Conservation (phyloP, 106 monocot genomes). For the Dendrobium catenatum region DNA sequence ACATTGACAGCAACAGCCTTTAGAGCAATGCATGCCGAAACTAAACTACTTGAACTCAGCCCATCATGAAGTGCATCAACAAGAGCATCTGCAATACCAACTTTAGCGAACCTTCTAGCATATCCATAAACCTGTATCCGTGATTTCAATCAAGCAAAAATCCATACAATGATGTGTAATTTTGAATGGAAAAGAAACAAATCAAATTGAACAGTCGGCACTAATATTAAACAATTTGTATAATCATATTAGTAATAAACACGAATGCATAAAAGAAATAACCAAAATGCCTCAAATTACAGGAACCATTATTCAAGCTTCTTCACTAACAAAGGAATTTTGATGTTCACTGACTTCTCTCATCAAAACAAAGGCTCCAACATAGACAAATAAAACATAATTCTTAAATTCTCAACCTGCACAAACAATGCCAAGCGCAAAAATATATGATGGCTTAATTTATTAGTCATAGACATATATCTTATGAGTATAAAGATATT, state of each 20-base stretch:
- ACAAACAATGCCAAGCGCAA: too few species aligned
- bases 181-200: neutral
- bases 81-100: conserved; percentile 76
- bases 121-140: conserved; percentile 72
- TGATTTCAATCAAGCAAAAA: neutral
- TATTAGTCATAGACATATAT: too few species aligned
- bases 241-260: neutral
- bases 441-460: too few species aligned
- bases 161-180: neutral
- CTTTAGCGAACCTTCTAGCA: conserved; percentile 77
- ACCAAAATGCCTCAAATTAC: neutral
- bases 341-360: too few species aligned
- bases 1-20: conserved; percentile 91
- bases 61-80: conserved; percentile 50
- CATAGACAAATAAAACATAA: too few species aligned
- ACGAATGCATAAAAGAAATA: conserved; percentile 4
- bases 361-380: too few species aligned
- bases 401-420: too few species aligned
- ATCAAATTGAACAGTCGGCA: neutral
- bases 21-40: conserved; percentile 72
- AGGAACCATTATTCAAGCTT: neutral
- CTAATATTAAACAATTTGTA: neutral
- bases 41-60: conserved; percentile 31
- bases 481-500: too few species aligned
- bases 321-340: neutral